Evolutionary conservation across 2,329 filamentous ascomycete species (phyloP), one percentile per base, ranked within the genome.

Genomic region (Cladophialophora chaetospira): DNA sequence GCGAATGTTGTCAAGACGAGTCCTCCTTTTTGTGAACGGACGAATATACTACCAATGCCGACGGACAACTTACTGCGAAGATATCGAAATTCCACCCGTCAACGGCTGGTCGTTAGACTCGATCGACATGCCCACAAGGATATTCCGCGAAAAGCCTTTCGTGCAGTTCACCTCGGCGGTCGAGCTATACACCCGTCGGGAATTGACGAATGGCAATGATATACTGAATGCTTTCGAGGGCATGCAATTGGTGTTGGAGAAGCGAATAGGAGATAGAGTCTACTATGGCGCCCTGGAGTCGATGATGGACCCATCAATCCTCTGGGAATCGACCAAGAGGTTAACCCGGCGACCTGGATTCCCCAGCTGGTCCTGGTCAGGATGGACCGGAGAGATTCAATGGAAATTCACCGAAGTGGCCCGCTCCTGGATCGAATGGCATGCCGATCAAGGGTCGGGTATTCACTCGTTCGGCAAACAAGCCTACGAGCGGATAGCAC

Each of bases 1-100:
- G 58, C 62, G 69, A 26, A 63, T 75, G 23, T 67, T 74, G 1
- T 73, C 72, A 0, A 52, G 65, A 4, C 63, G 72, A 5, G 70
- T 70, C 38, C 64, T 75, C 1, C 67, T 74, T 9, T 75, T 75
- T 33, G 69, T 69, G 2, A 66, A 67, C 44, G 62, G 65, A 9
- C 58, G 63, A 42, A 63, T 66, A 21, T 66, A 65, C 44, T 66
- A 63, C 42, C 63, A 65, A 48, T 66, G 65, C 49, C 65, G 63
- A 26, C 48, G 61, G 47, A 61, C 63, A 26, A 66, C 64, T 2
- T 66, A 63, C 51, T 64, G 64, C 44, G 64, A 66, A 50, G 64
- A 66, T 35, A 65, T 66, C 47, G 64, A 66, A 43, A 62, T 63
- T 49, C 61, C 64, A 8, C 47, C 35, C 3, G 44, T 46, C 19